A percentile compares a stretch with the other conserved stretches of the same genome.
Evolutionary conservation across 2,329 filamentous ascomycete genomes (phyloP).

Genomic region (Apiospora koreana): DNA sequence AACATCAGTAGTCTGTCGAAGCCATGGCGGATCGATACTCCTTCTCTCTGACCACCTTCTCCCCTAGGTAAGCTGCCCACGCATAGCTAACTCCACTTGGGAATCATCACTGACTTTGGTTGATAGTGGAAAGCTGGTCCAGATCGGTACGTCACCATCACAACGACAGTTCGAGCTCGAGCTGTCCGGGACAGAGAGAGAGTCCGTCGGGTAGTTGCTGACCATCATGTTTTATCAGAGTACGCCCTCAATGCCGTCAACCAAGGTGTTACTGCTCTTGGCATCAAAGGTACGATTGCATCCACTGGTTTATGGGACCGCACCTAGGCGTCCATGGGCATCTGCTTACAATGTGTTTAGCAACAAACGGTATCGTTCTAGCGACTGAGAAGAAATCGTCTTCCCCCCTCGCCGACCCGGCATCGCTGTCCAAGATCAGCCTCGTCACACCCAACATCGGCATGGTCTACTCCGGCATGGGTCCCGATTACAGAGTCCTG

Average conservation of each 20-base stretch:
- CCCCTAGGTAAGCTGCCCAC: slow-evolving; percentile 76
- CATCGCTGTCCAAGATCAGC: slow-evolving; percentile 95
- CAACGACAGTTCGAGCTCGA: neutral
- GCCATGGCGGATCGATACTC: slow-evolving; percentile 98
- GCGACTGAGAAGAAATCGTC: slow-evolving; percentile 99
- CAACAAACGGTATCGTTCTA: slow-evolving; percentile 97
- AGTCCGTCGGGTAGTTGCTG: neutral
- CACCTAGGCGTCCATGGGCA: neutral
- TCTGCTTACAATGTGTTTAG: slow-evolving; percentile 45
- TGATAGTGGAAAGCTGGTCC: slow-evolving; percentile 92
- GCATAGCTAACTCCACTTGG: slow-evolving; percentile 6
- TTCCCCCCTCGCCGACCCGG: slow-evolving; percentile 92
- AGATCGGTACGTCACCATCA: slow-evolving; percentile 71
- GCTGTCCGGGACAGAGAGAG: neutral
- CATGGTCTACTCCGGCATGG: slow-evolving; percentile 99
- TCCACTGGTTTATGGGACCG: neutral
- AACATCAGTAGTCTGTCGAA: slow-evolving; percentile 16
- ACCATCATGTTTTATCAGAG: slow-evolving; percentile 58
- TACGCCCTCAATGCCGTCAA: slow-evolving; percentile 99
- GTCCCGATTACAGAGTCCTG: slow-evolving; percentile 94
- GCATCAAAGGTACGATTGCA: slow-evolving; percentile 81
- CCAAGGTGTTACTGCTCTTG: slow-evolving; percentile 96
- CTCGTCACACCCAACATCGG: slow-evolving; percentile 98
- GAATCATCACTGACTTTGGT: slow-evolving; percentile 32
- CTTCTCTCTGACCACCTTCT: slow-evolving; percentile 99